A percentile compares a stretch with the other conserved stretches of the same genome.
These are phyloP conservation scores for Ziziphus jujuba DNA, from an alignment of 306 rosid species.

Conservation along the genomic window DNA sequence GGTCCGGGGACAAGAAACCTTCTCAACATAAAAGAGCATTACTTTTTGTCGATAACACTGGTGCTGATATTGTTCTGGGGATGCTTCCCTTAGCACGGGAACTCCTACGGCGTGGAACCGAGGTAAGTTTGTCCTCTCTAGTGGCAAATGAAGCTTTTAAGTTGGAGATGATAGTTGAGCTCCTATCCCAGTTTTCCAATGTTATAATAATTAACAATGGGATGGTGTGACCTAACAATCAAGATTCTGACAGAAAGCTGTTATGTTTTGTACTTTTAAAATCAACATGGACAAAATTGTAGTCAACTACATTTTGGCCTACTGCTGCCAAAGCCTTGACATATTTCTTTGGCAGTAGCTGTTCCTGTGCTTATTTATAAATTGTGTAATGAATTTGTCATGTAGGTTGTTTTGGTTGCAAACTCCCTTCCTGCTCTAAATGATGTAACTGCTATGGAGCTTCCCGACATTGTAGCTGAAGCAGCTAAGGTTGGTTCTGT, in stretches of 20 bases:
- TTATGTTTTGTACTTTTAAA: background rate
- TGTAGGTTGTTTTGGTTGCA: slow-evolving; percentile 93
- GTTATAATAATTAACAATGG: background rate
- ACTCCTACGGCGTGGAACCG: slow-evolving; percentile 92
- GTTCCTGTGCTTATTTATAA: background rate
- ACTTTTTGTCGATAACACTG: slow-evolving; percentile 92
- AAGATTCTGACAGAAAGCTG: background rate
- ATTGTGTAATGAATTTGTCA: background rate
- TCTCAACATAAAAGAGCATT: slow-evolving; percentile 79
- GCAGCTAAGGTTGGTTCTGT: slow-evolving; percentile 84
- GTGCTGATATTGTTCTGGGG: slow-evolving; percentile 95
- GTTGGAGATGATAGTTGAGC: background rate
- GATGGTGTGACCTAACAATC: background rate
- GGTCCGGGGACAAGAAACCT: slow-evolving; percentile 53
- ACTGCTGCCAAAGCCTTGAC: too few species aligned
- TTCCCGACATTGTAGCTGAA: slow-evolving; percentile 95
- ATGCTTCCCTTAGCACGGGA: slow-evolving; percentile 99
- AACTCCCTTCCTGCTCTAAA: slow-evolving; percentile 96
- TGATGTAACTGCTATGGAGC: slow-evolving; percentile 94
- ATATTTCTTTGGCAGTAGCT: background rate
- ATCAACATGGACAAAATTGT: background rate
- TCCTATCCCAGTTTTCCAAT: background rate
- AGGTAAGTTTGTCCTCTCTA: slow-evolving; percentile 50
- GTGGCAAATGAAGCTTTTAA: slow-evolving; percentile 11
- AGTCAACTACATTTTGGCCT: too few species aligned